A percentile compares a stretch with the other conserved stretches of the same genome.
phyloP scores from a whole-genome alignment of 495 filamentous ascomycete species.

The Penicillium mononematosum region DNA sequence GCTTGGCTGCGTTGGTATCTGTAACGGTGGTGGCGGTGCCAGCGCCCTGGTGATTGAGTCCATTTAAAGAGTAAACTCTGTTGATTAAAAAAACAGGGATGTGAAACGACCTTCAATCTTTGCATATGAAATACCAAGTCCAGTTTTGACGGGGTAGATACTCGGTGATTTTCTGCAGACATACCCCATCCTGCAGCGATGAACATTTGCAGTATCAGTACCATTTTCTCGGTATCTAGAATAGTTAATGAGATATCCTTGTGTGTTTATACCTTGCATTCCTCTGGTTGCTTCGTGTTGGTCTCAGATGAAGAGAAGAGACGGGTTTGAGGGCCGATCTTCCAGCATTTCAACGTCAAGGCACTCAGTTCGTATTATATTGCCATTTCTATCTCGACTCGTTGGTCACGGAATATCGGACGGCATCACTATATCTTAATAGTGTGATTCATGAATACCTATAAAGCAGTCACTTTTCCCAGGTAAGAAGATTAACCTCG shows the following conservation, averaged over 20 bases:
- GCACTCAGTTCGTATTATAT: background rate
- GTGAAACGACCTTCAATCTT: slow-evolving; percentile 24
- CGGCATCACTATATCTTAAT: background rate
- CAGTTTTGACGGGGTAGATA: slow-evolving; percentile 19
- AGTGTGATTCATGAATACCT: too few relatives aligned
- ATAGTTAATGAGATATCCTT: slow-evolving; percentile 12
- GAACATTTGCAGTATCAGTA: background rate
- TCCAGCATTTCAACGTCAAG: background rate
- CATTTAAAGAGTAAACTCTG: slow-evolving; percentile 28
- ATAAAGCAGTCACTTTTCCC: background rate
- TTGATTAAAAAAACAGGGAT: slow-evolving; percentile 31
- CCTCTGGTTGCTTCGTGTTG: background rate
- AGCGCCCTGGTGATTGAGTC: slow-evolving; percentile 85
- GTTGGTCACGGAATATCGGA: background rate
- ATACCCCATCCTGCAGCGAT: background rate
- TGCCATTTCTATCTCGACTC: background rate
- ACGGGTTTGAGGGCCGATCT: background rate
- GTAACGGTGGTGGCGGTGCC: slow-evolving; percentile 96
- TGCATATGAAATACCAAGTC: slow-evolving; percentile 17
- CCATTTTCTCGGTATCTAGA: slow-evolving; percentile 4
- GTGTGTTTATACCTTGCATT: background rate
- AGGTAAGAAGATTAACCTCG: background rate
- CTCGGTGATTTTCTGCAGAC: background rate
- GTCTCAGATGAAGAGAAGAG: background rate
- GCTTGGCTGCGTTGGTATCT: slow-evolving; percentile 92